Conservation (phyloP, 2,329 filamentous ascomycete genomes). For the Apiospora malaysiana region DNA sequence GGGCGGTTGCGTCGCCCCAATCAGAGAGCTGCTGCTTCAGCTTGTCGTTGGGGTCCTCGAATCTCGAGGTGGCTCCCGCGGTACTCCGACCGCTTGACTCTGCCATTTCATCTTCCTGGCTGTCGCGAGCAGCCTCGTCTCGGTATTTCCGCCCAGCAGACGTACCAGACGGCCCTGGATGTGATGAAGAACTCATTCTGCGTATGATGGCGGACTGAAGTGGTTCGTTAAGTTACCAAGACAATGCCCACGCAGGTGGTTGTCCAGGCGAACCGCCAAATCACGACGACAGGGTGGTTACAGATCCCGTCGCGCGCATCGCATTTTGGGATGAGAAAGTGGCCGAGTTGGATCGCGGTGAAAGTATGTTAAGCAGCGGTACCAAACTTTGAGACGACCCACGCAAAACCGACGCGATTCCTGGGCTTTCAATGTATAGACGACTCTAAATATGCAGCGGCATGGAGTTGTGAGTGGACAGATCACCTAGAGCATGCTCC, state of each 20-base stretch:
- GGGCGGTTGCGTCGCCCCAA: conserved; percentile 48
- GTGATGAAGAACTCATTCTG: neutral
- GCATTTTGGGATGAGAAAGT: neutral
- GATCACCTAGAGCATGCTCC: neutral
- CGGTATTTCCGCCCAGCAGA: conserved; percentile 23
- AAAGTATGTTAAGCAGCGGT: neutral
- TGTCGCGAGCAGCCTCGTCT: conserved; percentile 30
- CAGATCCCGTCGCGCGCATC: neutral
- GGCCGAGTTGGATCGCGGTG: neutral
- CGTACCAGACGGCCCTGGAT: conserved; percentile 42
- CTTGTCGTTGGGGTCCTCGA: conserved; percentile 36
- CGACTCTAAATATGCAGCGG: neutral
- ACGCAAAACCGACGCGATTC: neutral
- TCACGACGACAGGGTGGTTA: neutral
- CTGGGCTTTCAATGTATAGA: neutral
- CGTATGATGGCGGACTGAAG: neutral
- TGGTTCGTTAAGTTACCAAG: neutral
- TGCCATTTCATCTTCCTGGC: conserved; percentile 35
- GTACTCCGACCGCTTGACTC: conserved; percentile 40
- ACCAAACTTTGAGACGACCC: neutral
- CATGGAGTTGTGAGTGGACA: neutral
- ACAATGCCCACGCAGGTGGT: neutral
- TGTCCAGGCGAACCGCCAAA: neutral
- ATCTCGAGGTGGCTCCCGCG: conserved; percentile 26
- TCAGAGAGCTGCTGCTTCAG: conserved; percentile 46